A percentile compares a stretch with the other conserved stretches of the same genome.
phyloP scores from a whole-genome alignment of 768 basidiomycete genomes.

The Lentinula lateritia region DNA sequence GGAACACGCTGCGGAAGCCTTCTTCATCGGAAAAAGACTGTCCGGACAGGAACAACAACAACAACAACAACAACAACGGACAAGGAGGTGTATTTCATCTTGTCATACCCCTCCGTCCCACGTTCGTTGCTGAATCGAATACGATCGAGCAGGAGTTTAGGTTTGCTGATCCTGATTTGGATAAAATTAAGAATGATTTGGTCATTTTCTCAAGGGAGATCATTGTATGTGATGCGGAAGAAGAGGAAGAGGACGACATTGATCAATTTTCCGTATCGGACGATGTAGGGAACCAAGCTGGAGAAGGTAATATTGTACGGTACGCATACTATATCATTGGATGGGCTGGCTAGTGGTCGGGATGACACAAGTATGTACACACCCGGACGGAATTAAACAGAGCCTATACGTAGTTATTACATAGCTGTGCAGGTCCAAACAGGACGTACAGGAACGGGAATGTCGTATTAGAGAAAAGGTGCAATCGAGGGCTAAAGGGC shows the following conservation, averaged over 20 bases:
- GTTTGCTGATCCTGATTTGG: conserved; percentile 10
- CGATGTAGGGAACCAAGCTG: conserved; percentile 7
- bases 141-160: conserved; percentile 54
- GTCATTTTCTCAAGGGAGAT: conserved; percentile 48
- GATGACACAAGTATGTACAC: background rate
- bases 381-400: too few relatives aligned
- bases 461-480: background rate
- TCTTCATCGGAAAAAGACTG: background rate
- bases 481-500: background rate
- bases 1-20: conserved; percentile 37
- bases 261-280: conserved; percentile 19
- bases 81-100: conserved; percentile 51
- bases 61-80: conserved; percentile 3
- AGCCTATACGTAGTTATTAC: too few relatives aligned
- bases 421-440: too few relatives aligned
- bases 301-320: conserved; percentile 43
- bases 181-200: conserved; percentile 22
- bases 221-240: conserved; percentile 47
- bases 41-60: background rate
- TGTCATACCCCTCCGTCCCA: conserved; percentile 68
- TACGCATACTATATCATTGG: conserved; percentile 72
- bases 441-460: too few relatives aligned
- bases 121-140: conserved; percentile 53
- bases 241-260: conserved; percentile 20
- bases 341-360: conserved; percentile 40